Evolutionary conservation across 2,329 filamentous ascomycete genomes (phyloP), one percentile per base, ranked within the genome.

Genomic region (Talaromyces piceae): DNA sequence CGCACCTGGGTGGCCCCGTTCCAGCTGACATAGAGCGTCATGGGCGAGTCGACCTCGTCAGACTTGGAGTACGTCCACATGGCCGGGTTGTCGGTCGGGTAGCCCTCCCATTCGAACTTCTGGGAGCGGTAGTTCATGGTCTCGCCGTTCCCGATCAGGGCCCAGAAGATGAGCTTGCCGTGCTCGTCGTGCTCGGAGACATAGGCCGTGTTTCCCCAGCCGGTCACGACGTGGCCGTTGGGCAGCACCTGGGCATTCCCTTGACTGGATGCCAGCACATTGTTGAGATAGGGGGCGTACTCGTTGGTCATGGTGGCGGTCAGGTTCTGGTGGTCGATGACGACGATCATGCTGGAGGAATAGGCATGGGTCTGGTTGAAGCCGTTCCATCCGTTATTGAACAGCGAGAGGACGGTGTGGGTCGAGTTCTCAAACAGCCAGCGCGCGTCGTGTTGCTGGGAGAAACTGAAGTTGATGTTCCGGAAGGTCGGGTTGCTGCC

Each of bases 61-160:
- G 61, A 57, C 22, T 58, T 59, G 6, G 70, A 64, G 47, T 71
- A 72, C 0, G 65, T 59, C 65, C 68, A 71, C 33, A 73, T 57
- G 0, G 68, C 69, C 3, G 70, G 70, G n/a, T 64, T 64, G 43
- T 70, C 69, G 23, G 64, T 67, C 3, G 70, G 70, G 22, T 63
- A 61, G 2, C 65, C 67, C 3, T 70, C 65, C 70, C 70, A 73
- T 33, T 68, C 59, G 56, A 69, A 72, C 50, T 73, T 73, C 56
- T 66, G 61, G 1, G 67, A 68, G 0, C 70, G 69, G 52, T 72
- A 72, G 56, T 69, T 71, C 70, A 71, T 71, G 44, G 67, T 63
- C 4, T 56, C 56, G 5, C 59, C 59, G 31, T 60, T 58, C 41
- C 63, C 66, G 45, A 73, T 61, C 22, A 58, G 58, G 2, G 64